Base-by-base conservation (phyloP, 2,329 filamentous ascomycete genomes). In the Ceratocystiopsis sp. region DNA sequence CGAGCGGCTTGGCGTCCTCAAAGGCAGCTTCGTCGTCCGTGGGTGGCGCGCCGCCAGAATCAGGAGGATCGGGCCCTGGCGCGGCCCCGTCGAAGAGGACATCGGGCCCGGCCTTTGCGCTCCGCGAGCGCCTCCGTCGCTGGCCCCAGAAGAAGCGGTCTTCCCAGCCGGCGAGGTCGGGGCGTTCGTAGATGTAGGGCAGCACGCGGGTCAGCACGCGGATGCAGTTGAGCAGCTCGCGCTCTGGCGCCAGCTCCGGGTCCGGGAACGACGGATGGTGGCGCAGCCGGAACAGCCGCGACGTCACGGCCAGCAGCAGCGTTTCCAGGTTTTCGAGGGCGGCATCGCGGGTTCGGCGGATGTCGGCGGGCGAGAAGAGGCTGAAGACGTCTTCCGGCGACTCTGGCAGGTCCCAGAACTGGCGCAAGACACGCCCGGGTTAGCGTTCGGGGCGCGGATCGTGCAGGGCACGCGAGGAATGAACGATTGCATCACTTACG, bases 391-490 rank as follows among this genome's bases (percentile, higher is more conserved):
- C 91, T 58, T 96, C 91, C 42, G 84, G 78, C 14, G 86, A 87
- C 61, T 96, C 91, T 49, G 91, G 91, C 37, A 98, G 78, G 61
- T 94, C 84, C 87, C 89, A 96, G 65, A 96, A 96, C 83, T 29
- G 25, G 25, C 9, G 10, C 25, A 29, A 29, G 9, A 29, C 25
- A 29, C 25, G 25, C 25, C 10, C 25, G 2, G 2, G 10, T 29
- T 29, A 29, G 25, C 25, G 25, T 29, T 8, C 5, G 25, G 25
- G 25, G 25, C 10, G 5, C 25, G 25, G 25, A 11, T 9, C 25
- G 25, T 29, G 5, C 6, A 29, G n/a, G n/a, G 25, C 25, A 29
- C 25, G 10, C 9, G 25, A 8, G 7, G 10, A 29, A n/a, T n/a
- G n/a, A n/a, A n/a, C n/a, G n/a, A n/a, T n/a, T 29, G 25, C 25